phyloP scores from a whole-genome alignment of 352 stramenopile genomes.

The Globisporangium viniferum region DNA sequence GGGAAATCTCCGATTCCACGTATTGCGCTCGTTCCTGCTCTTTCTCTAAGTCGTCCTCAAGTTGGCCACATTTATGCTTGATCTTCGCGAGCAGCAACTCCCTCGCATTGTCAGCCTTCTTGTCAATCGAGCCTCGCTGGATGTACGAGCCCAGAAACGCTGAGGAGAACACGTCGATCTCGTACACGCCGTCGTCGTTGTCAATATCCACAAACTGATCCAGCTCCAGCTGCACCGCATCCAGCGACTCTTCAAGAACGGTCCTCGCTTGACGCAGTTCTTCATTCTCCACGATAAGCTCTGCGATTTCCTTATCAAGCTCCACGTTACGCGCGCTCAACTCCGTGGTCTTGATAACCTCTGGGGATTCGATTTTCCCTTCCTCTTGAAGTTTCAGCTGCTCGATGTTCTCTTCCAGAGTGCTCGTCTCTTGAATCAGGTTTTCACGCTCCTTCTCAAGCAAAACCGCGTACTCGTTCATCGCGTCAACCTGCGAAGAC shows the following conservation, averaged over 20 bases:
- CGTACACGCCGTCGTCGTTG: slow-evolving; percentile 33
- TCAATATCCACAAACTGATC: slow-evolving; percentile 63
- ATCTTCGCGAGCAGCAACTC: slow-evolving; percentile 62
- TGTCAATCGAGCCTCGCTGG: slow-evolving; percentile 62
- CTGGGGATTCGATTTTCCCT: slow-evolving; percentile 58
- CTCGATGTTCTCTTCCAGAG: slow-evolving; percentile 53
- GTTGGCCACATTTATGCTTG: slow-evolving; percentile 39
- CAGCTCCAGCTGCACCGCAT: slow-evolving; percentile 59
- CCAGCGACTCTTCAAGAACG: slow-evolving; percentile 53
- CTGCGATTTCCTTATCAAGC: slow-evolving; percentile 68
- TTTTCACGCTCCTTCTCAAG: slow-evolving; percentile 62
- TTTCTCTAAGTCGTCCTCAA: slow-evolving; percentile 60
- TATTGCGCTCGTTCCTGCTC: slow-evolving; percentile 52
- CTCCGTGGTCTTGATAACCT: slow-evolving; percentile 57
- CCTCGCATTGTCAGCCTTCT: slow-evolving; percentile 48
- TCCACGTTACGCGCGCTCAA: slow-evolving; percentile 45
- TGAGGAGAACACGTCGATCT: slow-evolving; percentile 70
- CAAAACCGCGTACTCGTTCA: slow-evolving; percentile 37
- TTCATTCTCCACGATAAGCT: slow-evolving; percentile 74
- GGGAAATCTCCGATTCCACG: slow-evolving; percentile 59
- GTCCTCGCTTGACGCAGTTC: slow-evolving; percentile 44
- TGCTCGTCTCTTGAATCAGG: slow-evolving; percentile 49
- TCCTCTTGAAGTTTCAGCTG: slow-evolving; percentile 55
- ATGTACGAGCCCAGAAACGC: slow-evolving; percentile 63
- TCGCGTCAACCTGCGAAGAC: slow-evolving; percentile 37